Base-by-base conservation (phyloP, 495 filamentous ascomycete species). In the Penicillium coffeae region DNA sequence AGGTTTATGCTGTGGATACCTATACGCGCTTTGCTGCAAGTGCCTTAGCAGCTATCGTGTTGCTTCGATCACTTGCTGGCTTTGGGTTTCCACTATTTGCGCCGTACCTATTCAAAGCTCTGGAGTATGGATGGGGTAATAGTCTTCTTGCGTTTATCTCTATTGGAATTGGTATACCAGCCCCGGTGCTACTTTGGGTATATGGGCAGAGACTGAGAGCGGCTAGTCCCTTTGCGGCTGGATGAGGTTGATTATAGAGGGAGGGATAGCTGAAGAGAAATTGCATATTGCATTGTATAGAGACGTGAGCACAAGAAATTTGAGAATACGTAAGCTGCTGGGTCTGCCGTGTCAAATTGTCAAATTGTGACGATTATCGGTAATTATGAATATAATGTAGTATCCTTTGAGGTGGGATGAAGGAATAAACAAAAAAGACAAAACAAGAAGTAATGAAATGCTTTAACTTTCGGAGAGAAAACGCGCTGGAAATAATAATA, bases 51-150 rank as follows among this genome's bases (percentile, higher is more conserved):
- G 86, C 89, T 1, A 75, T 73, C 1, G 79, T 82, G 2, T 78
- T 90, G 10, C 58, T 92, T 52, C 73, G 89, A 14, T 81, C 73
- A 18, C 37, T 90, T 12, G 81, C 82, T 1, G 87, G 87, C 1
- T 90, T 90, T 57, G 78, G 74, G 12, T 91, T 93, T 49, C 88
- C 88, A 18, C 70, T 93, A 3, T 91, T 91, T 52, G 84, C 85
- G 3, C 84, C 82, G 2, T 71, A 68, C 22, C 70, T 89, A 76
- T 90, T 79, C 50, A 40, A 66, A 6, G 59, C 63, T n/a, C 51
- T 85, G 46, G 57, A 75, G 38, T 84, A 77, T 63, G 82, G 82
- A 8, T 85, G 80, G 80, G 81, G 80, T n/a, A 84, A 83, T 65
- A 82, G 77, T 55, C 35, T 83, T 38, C 48, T 85, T 32, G 82